Evolutionary conservation across 225 moss, liverwort and hornwort genomes (phyloP), one percentile per base, ranked within the genome.

Genomic region (Physcomitrium patens): DNA sequence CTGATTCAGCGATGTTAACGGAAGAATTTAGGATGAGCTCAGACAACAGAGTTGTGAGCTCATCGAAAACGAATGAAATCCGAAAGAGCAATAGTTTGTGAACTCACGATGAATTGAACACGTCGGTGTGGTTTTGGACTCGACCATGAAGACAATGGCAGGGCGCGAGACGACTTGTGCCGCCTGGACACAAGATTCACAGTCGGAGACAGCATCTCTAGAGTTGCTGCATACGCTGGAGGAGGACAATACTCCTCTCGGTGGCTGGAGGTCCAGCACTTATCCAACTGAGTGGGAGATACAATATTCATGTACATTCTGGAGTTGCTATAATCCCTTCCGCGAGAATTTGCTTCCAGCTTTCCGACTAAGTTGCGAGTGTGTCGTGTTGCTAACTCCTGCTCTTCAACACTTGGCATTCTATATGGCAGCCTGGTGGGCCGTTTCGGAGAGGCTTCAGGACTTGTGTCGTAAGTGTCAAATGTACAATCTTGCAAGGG

Each of bases 61-160:
- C 0, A 37, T 37, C 31, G 7, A 37, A 24, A 24, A 24, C 24
- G 24, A 24, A 24, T 24, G 24, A 24, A 37, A 37, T 37, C 31
- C 2, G 31, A 37, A 37, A 37, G 31, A 37, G 31, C 31, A 37
- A 37, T 7, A 37, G 58, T 16, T n/a, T 8, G 7, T 6, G 23
- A 26, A 77, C 84, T 87, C 74, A 84, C 84, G 12, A 87, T 84
- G 71, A 84, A 87, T 46, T 84, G 84, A 28, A 84, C 87, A 11
- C 87, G 81, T 43, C 77, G 79, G 60, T 82, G 84, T 13, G 82
- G 73, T 56, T 84, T 87, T 1, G 87, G 68, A 31, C 48, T 56
- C 1, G 63, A 44, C 68, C 77, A 77, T 10, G 46, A 24, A 12
- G 55, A 31, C 6, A 37, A 26, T 6, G 71, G 55, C 46, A 67